Evolutionary conservation across 192 early-diverging fungal species (phyloP).

Genomic region (Pilobolus umbonatus): DNA sequence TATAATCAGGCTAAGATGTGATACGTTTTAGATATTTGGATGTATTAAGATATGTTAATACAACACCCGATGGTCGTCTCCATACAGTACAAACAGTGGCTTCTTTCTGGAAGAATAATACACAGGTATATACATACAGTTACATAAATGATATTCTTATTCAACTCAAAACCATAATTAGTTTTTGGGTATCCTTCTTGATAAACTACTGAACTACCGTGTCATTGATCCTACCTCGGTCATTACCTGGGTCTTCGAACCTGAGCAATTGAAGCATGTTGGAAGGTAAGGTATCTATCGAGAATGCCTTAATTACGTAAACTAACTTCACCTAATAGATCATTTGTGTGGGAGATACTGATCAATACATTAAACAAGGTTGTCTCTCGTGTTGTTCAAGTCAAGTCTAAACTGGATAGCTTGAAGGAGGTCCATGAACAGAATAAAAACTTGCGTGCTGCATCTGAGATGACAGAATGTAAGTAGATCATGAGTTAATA

Average conservation of each 20-base stretch:
- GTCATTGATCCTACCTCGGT: constrained; percentile 83
- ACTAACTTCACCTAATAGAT: constrained; percentile 29
- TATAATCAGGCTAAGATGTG: background rate
- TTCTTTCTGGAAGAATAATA: constrained; percentile 84
- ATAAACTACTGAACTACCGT: constrained; percentile 94
- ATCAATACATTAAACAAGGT: constrained; percentile 83
- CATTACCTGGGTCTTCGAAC: constrained; percentile 73
- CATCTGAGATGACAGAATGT: constrained; percentile 18
- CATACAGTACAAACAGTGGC: constrained; percentile 74
- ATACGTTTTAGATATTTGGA: constrained; percentile 64
- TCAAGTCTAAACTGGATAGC: constrained; percentile 49
- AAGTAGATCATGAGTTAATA: background rate
- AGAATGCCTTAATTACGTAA: background rate
- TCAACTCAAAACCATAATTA: no score
- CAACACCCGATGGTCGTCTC: constrained; percentile 57
- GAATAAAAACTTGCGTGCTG: constrained; percentile 29
- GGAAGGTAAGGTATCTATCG: constrained; percentile 22
- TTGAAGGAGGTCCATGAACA: constrained; percentile 26
- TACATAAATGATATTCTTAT: background rate
- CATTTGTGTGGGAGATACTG: constrained; percentile 84
- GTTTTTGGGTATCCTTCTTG: constrained; percentile 88
- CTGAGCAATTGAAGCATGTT: constrained; percentile 41
- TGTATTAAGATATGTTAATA: constrained; percentile 56
- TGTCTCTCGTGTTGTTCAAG: constrained; percentile 71
- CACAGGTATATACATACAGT: constrained; percentile 46